Evolutionary conservation across 257 asterid genomes (phyloP).

Genomic region (Solanum arcanum): DNA sequence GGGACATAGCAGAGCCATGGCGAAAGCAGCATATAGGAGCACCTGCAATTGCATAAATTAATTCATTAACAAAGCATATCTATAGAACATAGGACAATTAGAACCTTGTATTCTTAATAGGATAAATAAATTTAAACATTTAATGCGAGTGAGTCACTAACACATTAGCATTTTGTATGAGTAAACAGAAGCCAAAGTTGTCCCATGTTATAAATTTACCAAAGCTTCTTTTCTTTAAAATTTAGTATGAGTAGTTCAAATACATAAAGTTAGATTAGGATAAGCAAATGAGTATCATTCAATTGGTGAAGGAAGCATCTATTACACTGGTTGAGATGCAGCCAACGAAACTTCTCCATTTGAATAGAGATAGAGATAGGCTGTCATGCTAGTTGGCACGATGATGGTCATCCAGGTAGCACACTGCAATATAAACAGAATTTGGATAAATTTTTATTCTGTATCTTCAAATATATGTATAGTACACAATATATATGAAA

Average conservation of each 20-base stretch:
- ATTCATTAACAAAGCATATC: background rate
- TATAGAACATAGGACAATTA: background rate
- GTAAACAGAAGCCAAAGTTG: background rate
- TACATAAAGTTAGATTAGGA: background rate
- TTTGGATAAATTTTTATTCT: background rate
- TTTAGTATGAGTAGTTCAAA: background rate
- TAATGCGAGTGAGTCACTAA: background rate
- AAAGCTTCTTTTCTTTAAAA: background rate
- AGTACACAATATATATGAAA: background rate
- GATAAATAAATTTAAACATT: background rate
- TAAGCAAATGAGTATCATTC: background rate
- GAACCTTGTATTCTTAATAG: background rate
- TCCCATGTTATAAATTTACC: background rate
- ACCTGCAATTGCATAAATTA: constrained; percentile 48
- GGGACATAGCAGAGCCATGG: constrained; percentile 81
- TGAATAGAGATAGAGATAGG: constrained; percentile 89
- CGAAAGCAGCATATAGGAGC: constrained; percentile 67
- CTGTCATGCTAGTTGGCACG: constrained; percentile 96
- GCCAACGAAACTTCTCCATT: constrained; percentile 94
- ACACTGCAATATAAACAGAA: constrained; percentile 44
- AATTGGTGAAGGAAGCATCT: constrained; percentile 67
- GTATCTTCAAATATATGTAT: background rate
- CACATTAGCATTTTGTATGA: background rate
- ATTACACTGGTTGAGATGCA: constrained; percentile 99
- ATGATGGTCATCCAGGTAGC: constrained; percentile 97